Percentiles rank a stretch among this genome's conserved stretches.
Conservation (phyloP, 768 basidiomycete genomes). For the Russula virescens region DNA sequence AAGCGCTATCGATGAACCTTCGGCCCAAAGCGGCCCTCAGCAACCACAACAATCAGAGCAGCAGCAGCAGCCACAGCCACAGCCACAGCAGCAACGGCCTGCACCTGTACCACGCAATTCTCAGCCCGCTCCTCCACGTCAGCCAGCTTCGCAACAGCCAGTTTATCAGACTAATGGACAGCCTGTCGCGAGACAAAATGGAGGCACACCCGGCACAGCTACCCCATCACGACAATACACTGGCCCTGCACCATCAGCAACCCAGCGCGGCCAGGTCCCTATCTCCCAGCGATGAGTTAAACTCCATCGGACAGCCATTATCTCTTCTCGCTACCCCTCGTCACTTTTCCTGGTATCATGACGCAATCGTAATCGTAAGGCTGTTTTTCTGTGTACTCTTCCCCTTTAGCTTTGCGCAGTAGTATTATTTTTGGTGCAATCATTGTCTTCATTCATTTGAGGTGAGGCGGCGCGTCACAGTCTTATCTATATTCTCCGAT, state of each 20-base stretch:
- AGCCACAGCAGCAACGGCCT: slow-evolving; percentile 18
- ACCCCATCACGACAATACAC: slow-evolving; percentile 24
- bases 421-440: background rate
- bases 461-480: slow-evolving; percentile 1
- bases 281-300: slow-evolving; percentile 21
- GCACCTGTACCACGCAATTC: slow-evolving; percentile 20
- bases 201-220: slow-evolving; percentile 19
- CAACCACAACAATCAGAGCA: slow-evolving; percentile 33
- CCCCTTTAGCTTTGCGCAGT: background rate
- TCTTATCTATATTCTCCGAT: slow-evolving; percentile 21
- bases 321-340: background rate
- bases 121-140: slow-evolving; percentile 13
- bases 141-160: slow-evolving; percentile 26
- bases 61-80: slow-evolving; percentile 27
- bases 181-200: slow-evolving; percentile 28
- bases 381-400: slow-evolving; percentile 4
- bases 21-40: slow-evolving; percentile 37
- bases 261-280: slow-evolving; percentile 27
- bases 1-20: slow-evolving; percentile 38
- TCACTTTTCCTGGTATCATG: slow-evolving; percentile 8
- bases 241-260: slow-evolving; percentile 17
- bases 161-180: slow-evolving; percentile 31
- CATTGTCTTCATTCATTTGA: background rate
- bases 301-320: background rate
- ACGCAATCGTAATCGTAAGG: slow-evolving; percentile 18